Percentiles rank a stretch among this genome's conserved stretches.
Conservation (phyloP, 164 flowering plant genomes). For the Annona cherimola region DNA sequence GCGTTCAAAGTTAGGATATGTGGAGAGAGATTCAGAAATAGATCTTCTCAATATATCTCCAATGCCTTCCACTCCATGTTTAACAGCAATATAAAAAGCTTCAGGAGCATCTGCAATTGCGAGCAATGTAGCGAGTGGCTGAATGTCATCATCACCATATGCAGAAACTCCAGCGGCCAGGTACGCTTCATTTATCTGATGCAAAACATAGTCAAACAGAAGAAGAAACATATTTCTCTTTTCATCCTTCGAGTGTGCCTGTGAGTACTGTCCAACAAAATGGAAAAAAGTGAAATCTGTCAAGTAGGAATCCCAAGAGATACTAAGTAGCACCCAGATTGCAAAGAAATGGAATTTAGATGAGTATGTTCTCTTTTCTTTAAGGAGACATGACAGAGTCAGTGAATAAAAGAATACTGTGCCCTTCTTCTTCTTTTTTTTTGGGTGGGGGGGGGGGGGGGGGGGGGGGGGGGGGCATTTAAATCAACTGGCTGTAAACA, state of each 20-base stretch:
- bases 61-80: slow-evolving; percentile 86
- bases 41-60: slow-evolving; percentile 77
- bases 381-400: too few species aligned
- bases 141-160: slow-evolving; percentile 69
- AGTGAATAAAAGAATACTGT: too few species aligned
- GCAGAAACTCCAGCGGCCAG: slow-evolving; percentile 58
- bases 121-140: slow-evolving; percentile 65
- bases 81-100: slow-evolving; percentile 86
- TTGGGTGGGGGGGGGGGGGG: too few species aligned
- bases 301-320: background rate
- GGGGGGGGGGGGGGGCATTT: too few species aligned
- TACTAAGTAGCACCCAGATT: background rate
- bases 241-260: slow-evolving; percentile 71
- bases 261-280: slow-evolving; percentile 63
- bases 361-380: background rate
- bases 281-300: background rate
- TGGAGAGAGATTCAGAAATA: slow-evolving; percentile 56
- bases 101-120: slow-evolving; percentile 86
- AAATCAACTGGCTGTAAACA: too few species aligned
- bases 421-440: too few species aligned
- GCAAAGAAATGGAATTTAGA: background rate
- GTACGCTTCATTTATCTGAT: slow-evolving; percentile 71
- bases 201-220: slow-evolving; percentile 82
- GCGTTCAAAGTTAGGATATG: slow-evolving; percentile 65
- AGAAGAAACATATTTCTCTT: slow-evolving; percentile 78